phyloP scores from a whole-genome alignment of 1,139 yeast genomes.

The Kluyveromyces marxianus region DNA sequence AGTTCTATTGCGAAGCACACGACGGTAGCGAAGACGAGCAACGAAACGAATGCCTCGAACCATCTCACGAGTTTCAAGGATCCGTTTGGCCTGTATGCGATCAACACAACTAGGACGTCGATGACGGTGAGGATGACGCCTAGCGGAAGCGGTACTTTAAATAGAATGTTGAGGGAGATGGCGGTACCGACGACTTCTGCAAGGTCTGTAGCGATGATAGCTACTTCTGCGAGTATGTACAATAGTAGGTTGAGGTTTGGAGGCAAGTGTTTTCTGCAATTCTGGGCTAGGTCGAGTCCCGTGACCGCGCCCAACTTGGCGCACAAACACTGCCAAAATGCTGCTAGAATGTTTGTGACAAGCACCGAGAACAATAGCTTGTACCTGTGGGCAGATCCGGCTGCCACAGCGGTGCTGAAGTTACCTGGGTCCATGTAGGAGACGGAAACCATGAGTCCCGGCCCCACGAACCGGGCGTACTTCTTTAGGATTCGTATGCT shows the following conservation, averaged over 20 bases:
- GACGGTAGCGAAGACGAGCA: slow-evolving; percentile 58
- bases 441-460: slow-evolving; percentile 70
- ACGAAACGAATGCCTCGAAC: slow-evolving; percentile 59
- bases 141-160: slow-evolving; percentile 54
- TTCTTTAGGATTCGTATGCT: slow-evolving; percentile 30
- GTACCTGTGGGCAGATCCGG: slow-evolving; percentile 67
- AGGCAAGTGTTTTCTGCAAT: slow-evolving; percentile 61
- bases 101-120: slow-evolving; percentile 61
- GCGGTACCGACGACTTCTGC: slow-evolving; percentile 84
- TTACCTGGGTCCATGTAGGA: slow-evolving; percentile 82
- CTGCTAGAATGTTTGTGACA: slow-evolving; percentile 64
- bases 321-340: slow-evolving; percentile 61
- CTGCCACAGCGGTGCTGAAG: slow-evolving; percentile 70
- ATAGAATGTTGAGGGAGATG: slow-evolving; percentile 60
- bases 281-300: slow-evolving; percentile 70
- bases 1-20: slow-evolving; percentile 56
- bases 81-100: slow-evolving; percentile 70
- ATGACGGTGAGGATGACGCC: slow-evolving; percentile 65
- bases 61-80: slow-evolving; percentile 55
- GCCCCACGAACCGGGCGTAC: slow-evolving; percentile 62
- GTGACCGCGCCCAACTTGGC: slow-evolving; percentile 73
- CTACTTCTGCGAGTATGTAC: slow-evolving; percentile 62
- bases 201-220: slow-evolving; percentile 72
- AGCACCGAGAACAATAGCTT: slow-evolving; percentile 55
- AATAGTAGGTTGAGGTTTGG: slow-evolving; percentile 47